Base-by-base conservation (phyloP, 2,329 filamentous ascomycete species). In the Aspergillus puulaauensis region DNA sequence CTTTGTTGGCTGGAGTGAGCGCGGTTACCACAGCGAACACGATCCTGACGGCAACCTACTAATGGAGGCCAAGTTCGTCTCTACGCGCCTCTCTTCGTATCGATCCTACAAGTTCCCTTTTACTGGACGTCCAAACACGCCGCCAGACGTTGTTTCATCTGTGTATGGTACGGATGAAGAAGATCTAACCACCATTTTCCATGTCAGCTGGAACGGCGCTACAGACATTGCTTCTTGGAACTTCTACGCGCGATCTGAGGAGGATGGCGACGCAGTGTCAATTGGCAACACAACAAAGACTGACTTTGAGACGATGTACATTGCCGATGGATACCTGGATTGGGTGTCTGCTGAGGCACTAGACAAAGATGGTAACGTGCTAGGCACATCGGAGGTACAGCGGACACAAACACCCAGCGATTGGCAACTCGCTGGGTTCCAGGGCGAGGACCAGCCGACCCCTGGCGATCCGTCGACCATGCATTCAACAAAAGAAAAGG, bases 191-290 rank as follows among this genome's bases (percentile, higher is more conserved):
- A 70, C 68, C 8, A 62, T 68, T 45, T 67, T 72, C 54, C 66
- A 73, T 37, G 70, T 73, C 15, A 73, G 70, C 53, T 82, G 79
- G 80, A 82, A 82, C 60, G 79, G 79, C 12, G 79, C 78, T 0
- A 82, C 80, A 1, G 79, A 81, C 49, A 72, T 81, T n/a, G 59
- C 59, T 19, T 69, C 65, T 5, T 82, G 72, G 73, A 67, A 66
- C 5, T 68, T 75, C 57, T 73, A 68, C 57, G 68, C 68, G 1
- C 64, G 56, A 15, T 48, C 56, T 11, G 44, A 53, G 6, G 61
- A 53, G 14, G 72, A 51, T 58, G 73, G 40, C 59, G 64, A 56
- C 3, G 60, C 64, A 6, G 61, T 68, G 59, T 51, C 57, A 11
- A 35, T 75, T 23, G 70, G 66, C 14, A 65, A 60, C 35, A 66